A percentile compares a stretch with the other conserved stretches of the same genome.
phyloP scores from a whole-genome alignment of 140 eudicot genomes.

The Ambrosia hybrid region DNA sequence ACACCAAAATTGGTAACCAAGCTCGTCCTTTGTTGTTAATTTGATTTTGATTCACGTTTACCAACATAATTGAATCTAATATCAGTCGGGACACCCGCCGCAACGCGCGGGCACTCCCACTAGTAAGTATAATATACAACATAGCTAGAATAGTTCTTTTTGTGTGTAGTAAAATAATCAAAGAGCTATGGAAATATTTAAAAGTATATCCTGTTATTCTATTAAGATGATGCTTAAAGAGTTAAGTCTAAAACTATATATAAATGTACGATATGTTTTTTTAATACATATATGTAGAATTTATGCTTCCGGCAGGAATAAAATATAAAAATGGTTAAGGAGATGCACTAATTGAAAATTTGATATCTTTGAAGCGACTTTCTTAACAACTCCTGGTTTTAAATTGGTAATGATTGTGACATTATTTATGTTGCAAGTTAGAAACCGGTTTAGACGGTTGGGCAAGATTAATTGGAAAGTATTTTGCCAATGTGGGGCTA shows the following conservation, averaged over 20 bases:
- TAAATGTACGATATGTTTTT: no score
- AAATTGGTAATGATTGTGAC: conserved; percentile 18
- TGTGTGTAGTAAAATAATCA: neutral
- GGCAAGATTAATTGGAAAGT: neutral
- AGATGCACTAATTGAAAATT: conserved; percentile 15
- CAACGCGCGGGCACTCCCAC: no score
- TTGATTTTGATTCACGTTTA: no score
- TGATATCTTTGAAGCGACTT: conserved; percentile 20
- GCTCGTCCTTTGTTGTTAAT: no score
- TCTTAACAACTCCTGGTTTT: conserved; percentile 31
- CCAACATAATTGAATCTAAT: no score
- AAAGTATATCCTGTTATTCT: neutral
- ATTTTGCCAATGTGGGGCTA: no score
- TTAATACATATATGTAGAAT: no score
- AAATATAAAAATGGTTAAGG: conserved; percentile 10
- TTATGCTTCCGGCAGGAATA: neutral
- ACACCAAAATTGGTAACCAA: no score
- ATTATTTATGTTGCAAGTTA: conserved; percentile 10
- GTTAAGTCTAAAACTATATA: neutral
- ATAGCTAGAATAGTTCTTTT: neutral
- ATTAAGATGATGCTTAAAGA: neutral
- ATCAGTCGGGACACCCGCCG: no score
- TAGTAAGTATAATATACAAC: neutral
- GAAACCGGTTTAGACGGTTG: conserved; percentile 25
- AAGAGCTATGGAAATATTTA: neutral